Conservation (phyloP, 225 moss, liverwort and hornwort species). For the Anthoceros angustus region DNA sequence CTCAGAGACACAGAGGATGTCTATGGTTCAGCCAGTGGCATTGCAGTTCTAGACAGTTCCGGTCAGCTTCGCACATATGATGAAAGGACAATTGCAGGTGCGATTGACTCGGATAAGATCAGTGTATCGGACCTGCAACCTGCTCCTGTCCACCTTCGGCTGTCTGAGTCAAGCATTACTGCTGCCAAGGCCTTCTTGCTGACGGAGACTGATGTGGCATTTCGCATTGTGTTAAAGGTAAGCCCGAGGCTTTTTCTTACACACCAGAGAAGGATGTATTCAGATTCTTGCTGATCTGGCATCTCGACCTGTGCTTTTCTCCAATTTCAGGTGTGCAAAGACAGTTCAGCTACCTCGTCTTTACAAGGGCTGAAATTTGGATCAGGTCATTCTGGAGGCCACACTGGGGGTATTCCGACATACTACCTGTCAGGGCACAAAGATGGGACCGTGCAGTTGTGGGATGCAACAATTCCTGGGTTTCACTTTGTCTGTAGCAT, state of each 20-base stretch:
- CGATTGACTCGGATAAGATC: slow-evolving; percentile 45
- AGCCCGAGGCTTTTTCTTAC: background rate
- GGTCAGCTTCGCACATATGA: slow-evolving; percentile 84
- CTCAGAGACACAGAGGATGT: slow-evolving; percentile 57
- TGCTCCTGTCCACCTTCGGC: slow-evolving; percentile 55
- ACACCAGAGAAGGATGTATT: background rate
- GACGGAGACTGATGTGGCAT: slow-evolving; percentile 43
- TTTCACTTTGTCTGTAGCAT: background rate
- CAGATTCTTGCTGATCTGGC: background rate
- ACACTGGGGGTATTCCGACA: background rate
- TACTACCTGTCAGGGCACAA: background rate
- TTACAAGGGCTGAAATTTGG: background rate
- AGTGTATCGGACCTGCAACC: slow-evolving; percentile 57
- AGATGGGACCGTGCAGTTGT: background rate
- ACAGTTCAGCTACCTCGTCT: background rate
- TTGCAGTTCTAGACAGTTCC: slow-evolving; percentile 66
- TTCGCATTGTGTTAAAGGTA: slow-evolving; percentile 58
- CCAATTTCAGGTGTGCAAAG: background rate
- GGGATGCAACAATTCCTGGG: background rate
- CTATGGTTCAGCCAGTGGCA: slow-evolving; percentile 50
- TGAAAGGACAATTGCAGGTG: slow-evolving; percentile 49
- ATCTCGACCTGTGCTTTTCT: background rate
- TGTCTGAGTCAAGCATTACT: slow-evolving; percentile 49
- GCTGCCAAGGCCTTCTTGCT: slow-evolving; percentile 51
- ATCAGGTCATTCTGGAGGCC: background rate